phyloP scores from a whole-genome alignment of 2,329 filamentous ascomycete genomes.

The Cytospora piceicola region DNA sequence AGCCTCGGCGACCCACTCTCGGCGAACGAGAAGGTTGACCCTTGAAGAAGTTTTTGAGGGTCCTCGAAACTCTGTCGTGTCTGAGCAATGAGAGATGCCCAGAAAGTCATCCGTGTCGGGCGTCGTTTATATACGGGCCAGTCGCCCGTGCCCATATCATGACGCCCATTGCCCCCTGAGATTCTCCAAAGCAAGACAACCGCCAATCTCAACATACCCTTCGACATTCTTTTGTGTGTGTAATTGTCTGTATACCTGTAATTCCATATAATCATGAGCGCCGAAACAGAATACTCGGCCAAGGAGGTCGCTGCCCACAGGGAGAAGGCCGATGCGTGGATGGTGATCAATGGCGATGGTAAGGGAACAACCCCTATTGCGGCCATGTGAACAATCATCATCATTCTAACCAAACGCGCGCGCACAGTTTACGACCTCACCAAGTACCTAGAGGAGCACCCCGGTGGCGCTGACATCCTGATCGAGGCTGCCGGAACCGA shows the following conservation, averaged over 20 bases:
- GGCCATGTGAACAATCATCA: background rate
- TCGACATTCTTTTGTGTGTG: background rate
- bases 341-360: constrained; percentile 61
- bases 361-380: constrained; percentile 8
- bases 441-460: constrained; percentile 62
- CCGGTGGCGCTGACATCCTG: constrained; percentile 77
- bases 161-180: background rate
- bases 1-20: constrained; percentile 27
- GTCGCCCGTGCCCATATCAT: constrained; percentile 8
- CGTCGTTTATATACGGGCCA: constrained; percentile 17
- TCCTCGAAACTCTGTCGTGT: constrained; percentile 4
- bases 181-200: background rate
- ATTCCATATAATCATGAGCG: constrained; percentile 27
- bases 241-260: background rate
- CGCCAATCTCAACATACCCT: background rate
- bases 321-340: constrained; percentile 53
- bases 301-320: constrained; percentile 56
- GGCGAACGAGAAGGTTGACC: constrained; percentile 7
- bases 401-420: constrained; percentile 2
- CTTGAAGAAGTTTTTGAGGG: constrained; percentile 23
- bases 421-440: constrained; percentile 60
- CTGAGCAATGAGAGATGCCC: constrained; percentile 13
- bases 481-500: constrained; percentile 79
- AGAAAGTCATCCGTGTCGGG: constrained; percentile 8
- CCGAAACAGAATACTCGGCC: constrained; percentile 37